phyloP scores from a whole-genome alignment of 2,329 filamentous ascomycete species.

The Arthrobotrys pseudoclavata region DNA sequence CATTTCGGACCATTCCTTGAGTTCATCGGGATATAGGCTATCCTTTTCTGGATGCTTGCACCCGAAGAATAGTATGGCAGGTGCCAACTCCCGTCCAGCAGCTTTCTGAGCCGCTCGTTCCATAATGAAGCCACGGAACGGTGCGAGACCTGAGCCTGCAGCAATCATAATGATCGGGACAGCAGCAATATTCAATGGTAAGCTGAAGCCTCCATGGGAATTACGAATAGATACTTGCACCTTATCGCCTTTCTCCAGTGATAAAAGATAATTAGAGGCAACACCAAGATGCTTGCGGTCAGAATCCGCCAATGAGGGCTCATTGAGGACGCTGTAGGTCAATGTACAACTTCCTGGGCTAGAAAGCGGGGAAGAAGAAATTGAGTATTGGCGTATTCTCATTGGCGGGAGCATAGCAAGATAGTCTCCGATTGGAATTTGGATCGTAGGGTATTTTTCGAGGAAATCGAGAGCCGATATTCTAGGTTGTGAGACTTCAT shows the following conservation, averaged over 20 bases:
- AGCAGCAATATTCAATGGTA: slow-evolving; percentile 68
- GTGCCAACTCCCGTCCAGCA: slow-evolving; percentile 71
- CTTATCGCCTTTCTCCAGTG: slow-evolving; percentile 68
- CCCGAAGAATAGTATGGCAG: slow-evolving; percentile 76
- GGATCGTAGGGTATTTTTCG: slow-evolving; percentile 73
- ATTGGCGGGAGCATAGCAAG: slow-evolving; percentile 81
- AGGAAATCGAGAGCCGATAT: slow-evolving; percentile 78
- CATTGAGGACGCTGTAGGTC: slow-evolving; percentile 77
- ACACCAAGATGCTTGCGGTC: slow-evolving; percentile 72
- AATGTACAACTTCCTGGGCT: slow-evolving; percentile 73
- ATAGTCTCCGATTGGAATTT: slow-evolving; percentile 76
- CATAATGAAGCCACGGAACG: slow-evolving; percentile 75
- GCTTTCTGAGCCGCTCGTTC: slow-evolving; percentile 71
- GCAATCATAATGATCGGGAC: slow-evolving; percentile 71
- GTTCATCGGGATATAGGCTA: slow-evolving; percentile 73
- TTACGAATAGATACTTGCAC: slow-evolving; percentile 67
- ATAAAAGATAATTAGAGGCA: slow-evolving; percentile 74
- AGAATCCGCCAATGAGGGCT: slow-evolving; percentile 69
- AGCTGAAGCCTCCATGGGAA: slow-evolving; percentile 69
- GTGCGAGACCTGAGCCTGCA: slow-evolving; percentile 73
- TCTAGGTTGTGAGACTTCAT: slow-evolving; percentile 71
- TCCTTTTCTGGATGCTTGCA: slow-evolving; percentile 73
- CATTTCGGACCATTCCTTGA: slow-evolving; percentile 72
- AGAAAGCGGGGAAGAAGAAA: slow-evolving; percentile 79
- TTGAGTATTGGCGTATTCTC: slow-evolving; percentile 83